A percentile compares a stretch with the other conserved stretches of the same genome.
Evolutionary conservation across 345 rosid genomes (phyloP).

Genomic region (Salix udensis): DNA sequence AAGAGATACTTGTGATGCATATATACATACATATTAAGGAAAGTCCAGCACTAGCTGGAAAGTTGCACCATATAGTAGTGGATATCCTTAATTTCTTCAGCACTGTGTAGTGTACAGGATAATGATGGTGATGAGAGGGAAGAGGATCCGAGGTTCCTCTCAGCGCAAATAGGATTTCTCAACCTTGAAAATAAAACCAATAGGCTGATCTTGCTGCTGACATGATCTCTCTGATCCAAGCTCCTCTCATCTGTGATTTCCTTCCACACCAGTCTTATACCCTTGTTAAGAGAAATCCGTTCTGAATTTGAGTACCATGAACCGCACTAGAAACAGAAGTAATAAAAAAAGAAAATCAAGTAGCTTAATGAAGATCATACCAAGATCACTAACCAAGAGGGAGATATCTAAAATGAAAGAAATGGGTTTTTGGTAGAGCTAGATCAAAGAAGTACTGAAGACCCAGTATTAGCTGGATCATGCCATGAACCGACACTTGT

Average conservation of each 20-base stretch:
- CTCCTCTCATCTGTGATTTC: constrained; percentile 46
- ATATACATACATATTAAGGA: constrained; percentile 27
- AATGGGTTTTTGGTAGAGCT: constrained; percentile 24
- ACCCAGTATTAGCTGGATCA: constrained; percentile 65
- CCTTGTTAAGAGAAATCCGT: not conserved
- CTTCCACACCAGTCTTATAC: constrained; percentile 17
- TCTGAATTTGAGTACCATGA: constrained; percentile 11
- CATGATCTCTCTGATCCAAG: constrained; percentile 89
- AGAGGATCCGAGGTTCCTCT: constrained; percentile 95
- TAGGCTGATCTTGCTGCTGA: constrained; percentile 58
- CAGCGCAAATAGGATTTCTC: constrained; percentile 51
- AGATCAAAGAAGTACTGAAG: constrained; percentile 77
- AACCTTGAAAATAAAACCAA: constrained; percentile 40
- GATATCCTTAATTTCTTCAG: constrained; percentile 26
- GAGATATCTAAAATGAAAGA: constrained; percentile 37
- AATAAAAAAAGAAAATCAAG: constrained; percentile 17
- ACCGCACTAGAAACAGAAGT: constrained; percentile 21
- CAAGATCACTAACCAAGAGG: constrained; percentile 39
- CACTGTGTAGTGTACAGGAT: constrained; percentile 21
- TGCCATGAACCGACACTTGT: constrained; percentile 54
- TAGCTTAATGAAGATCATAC: constrained; percentile 13
- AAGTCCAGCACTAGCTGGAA: constrained; percentile 24
- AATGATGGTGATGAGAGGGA: constrained; percentile 53
- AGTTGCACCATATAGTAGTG: constrained; percentile 28
- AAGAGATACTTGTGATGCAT: constrained; percentile 22